A percentile compares a stretch with the other conserved stretches of the same genome.
Conservation (phyloP, 352 stramenopile species). For the Phytophthora meadii region DNA sequence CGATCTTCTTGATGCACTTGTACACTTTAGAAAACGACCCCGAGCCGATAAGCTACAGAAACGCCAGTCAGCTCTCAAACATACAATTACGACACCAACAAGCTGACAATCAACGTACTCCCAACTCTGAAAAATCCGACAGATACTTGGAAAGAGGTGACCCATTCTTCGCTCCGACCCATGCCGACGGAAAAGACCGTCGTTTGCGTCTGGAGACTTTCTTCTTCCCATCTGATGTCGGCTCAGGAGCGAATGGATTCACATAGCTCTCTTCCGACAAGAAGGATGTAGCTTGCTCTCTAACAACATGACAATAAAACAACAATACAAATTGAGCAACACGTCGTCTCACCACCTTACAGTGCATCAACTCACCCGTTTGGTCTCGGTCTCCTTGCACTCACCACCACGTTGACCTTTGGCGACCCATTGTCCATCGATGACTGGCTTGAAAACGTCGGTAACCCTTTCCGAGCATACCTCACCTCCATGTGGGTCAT, state of each 20-base stretch:
- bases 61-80: slow-evolving; percentile 4
- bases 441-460: slow-evolving; percentile 65
- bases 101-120: slow-evolving; percentile 41
- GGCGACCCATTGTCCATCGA: slow-evolving; percentile 49
- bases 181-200: slow-evolving; percentile 67
- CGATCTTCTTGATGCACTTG: slow-evolving; percentile 89
- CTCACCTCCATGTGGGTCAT: slow-evolving; percentile 82
- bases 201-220: slow-evolving; percentile 69
- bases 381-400: slow-evolving; percentile 36
- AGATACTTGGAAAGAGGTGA: slow-evolving; percentile 80
- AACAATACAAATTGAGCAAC: slow-evolving; percentile 13
- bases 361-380: slow-evolving; percentile 31
- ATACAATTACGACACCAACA: not conserved
- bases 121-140: slow-evolving; percentile 79
- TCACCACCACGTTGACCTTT: slow-evolving; percentile 33
- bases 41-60: slow-evolving; percentile 70
- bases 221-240: slow-evolving; percentile 61
- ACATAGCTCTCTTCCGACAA: slow-evolving; percentile 60
- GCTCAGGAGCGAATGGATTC: slow-evolving; percentile 73
- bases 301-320: slow-evolving; percentile 14
- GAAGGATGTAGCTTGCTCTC: slow-evolving; percentile 31
- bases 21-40: slow-evolving; percentile 89
- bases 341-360: not conserved
- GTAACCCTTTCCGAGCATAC: slow-evolving; percentile 34
- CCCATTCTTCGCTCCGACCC: slow-evolving; percentile 31